Evolutionary conservation across 371 early-diverging fungal species (phyloP).

Genomic region (Lichtheimia ornata): DNA sequence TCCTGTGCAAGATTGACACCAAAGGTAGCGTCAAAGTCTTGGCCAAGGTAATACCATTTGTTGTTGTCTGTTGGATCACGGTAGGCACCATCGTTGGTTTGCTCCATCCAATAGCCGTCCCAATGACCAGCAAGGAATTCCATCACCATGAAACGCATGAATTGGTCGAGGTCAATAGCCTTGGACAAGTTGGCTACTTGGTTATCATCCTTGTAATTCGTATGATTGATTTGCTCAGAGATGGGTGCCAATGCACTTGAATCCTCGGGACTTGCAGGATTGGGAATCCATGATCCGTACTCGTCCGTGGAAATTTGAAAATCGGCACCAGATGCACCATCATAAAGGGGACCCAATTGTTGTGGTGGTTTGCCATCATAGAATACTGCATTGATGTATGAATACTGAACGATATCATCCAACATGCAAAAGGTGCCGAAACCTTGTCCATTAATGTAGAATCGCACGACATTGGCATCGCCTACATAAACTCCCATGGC

Average conservation of each 20-base stretch:
- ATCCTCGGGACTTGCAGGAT: conserved; percentile 37
- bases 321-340: conserved; percentile 56
- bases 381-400: conserved; percentile 49
- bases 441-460: conserved; percentile 54
- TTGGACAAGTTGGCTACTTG: conserved; percentile 38
- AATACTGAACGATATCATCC: conserved; percentile 52
- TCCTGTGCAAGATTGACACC: conserved; percentile 50
- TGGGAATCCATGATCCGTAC: conserved; percentile 39
- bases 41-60: conserved; percentile 47
- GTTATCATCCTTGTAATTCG: conserved; percentile 40
- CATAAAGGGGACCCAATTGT: conserved; percentile 52
- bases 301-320: conserved; percentile 28
- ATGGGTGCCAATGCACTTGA: conserved; percentile 40
- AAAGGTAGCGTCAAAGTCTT: conserved; percentile 63
- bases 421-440: conserved; percentile 59
- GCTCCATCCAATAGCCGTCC: conserved; percentile 63
- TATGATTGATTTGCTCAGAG: conserved; percentile 38
- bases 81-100: conserved; percentile 60
- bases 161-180: conserved; percentile 43
- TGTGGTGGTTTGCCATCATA: conserved; percentile 47
- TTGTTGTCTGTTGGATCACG: conserved; percentile 45
- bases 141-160: conserved; percentile 62
- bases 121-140: conserved; percentile 58
- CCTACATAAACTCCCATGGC: conserved; percentile 58
- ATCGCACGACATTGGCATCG: conserved; percentile 54